phyloP scores from a whole-genome alignment of 768 basidiomycete genomes.

The Mrakia gelida region DNA sequence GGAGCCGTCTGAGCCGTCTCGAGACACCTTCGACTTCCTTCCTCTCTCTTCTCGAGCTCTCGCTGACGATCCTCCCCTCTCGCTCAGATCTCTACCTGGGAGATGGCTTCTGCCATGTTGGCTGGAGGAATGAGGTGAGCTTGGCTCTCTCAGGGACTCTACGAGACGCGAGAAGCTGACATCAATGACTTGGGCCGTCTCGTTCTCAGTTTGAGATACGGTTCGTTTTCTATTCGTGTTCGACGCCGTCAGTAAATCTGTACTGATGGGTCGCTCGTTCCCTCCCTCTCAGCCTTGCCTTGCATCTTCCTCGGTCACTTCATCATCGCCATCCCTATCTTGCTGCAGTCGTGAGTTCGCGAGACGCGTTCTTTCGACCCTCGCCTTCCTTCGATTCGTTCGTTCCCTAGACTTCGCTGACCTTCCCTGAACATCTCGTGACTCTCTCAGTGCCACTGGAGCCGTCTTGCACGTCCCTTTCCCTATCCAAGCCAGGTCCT shows the following conservation, averaged over 20 bases:
- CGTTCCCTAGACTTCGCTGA: neutral
- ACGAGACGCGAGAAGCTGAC: neutral
- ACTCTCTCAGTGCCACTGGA: conserved; percentile 7
- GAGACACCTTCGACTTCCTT: neutral
- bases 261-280: neutral
- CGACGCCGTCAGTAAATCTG: neutral
- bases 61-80: neutral
- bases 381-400: neutral
- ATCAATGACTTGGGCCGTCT: neutral
- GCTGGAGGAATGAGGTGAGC: conserved; percentile 3
- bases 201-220: neutral
- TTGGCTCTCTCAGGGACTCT: neutral
- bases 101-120: conserved; percentile 24
- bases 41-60: too few relatives aligned
- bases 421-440: neutral
- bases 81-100: conserved; percentile 18
- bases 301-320: conserved; percentile 24
- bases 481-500: conserved; percentile 26
- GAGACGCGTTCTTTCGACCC: neutral
- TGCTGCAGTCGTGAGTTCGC: conserved; percentile 17
- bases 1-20: neutral
- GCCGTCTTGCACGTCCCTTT: conserved; percentile 26
- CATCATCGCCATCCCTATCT: conserved; percentile 27
- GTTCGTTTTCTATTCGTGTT: too few relatives aligned
- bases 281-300: neutral